Percentiles rank a stretch among this genome's conserved stretches.
Evolutionary conservation across 169 alveolate species (phyloP).

Genomic region (Theileria sp.): DNA sequence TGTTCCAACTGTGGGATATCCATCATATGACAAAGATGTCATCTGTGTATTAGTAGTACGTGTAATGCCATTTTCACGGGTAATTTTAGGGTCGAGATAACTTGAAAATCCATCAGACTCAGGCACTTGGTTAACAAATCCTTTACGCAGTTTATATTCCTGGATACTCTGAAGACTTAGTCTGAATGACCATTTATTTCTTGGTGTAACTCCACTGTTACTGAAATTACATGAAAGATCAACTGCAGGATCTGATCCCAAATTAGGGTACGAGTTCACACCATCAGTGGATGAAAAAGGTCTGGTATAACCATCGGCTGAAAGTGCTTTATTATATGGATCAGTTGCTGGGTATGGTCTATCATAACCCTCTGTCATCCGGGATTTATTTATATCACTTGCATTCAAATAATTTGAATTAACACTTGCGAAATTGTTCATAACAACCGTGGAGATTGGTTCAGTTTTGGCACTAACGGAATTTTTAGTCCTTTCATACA

Average conservation of each 20-base stretch:
- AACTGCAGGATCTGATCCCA: background rate
- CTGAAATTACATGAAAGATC: background rate
- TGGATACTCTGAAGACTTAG: constrained; percentile 44
- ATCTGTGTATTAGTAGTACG: background rate
- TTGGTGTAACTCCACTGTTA: background rate
- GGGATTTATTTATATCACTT: background rate
- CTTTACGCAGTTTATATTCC: constrained; percentile 40
- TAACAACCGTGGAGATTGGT: background rate
- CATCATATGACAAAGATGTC: background rate
- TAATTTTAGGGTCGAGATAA: background rate
- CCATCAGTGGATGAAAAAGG: background rate
- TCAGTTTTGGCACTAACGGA: background rate
- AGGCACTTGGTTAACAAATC: constrained; percentile 24
- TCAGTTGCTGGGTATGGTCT: background rate
- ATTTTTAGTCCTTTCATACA: constrained; percentile 22
- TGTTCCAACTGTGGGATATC: background rate
- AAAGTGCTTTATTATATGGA: background rate
- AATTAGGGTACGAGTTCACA: background rate
- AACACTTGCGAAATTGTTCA: constrained; percentile 4
- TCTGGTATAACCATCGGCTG: background rate
- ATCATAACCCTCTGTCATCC: background rate
- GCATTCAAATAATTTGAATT: background rate
- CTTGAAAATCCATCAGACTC: constrained; percentile 14
- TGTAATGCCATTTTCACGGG: constrained; percentile 6
- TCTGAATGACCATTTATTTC: constrained; percentile 33